Evolutionary conservation across 805 yeast species (phyloP).

Genomic region (Candida tibetensis): DNA sequence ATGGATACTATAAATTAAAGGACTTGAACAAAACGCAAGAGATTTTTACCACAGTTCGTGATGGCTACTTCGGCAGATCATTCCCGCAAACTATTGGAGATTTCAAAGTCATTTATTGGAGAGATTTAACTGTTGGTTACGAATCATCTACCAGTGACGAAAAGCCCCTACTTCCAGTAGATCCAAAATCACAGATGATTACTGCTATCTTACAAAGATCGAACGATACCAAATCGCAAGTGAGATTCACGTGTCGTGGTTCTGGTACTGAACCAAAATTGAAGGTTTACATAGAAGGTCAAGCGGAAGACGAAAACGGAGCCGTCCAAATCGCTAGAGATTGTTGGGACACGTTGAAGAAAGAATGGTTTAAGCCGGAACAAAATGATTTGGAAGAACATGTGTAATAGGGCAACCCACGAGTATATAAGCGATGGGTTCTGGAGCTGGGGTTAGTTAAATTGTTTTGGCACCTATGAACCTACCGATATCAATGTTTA

Average conservation of each 20-base stretch:
- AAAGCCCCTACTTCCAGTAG: slow-evolving; percentile 66
- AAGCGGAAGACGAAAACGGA: slow-evolving; percentile 31
- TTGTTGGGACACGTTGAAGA: slow-evolving; percentile 62
- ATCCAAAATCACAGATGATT: slow-evolving; percentile 80
- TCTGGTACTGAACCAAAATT: slow-evolving; percentile 97
- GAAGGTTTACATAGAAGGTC: slow-evolving; percentile 86
- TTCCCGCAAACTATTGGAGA: slow-evolving; percentile 55
- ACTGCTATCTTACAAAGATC: slow-evolving; percentile 49
- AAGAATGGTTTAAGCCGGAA: slow-evolving; percentile 71
- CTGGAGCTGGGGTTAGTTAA: too few relatives aligned
- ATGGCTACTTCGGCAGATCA: slow-evolving; percentile 14
- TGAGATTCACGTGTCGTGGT: slow-evolving; percentile 84
- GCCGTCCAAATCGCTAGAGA: slow-evolving; percentile 54
- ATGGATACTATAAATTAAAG: slow-evolving; percentile 77
- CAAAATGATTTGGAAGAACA: slow-evolving; percentile 35
- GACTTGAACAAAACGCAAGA: slow-evolving; percentile 48
- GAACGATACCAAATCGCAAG: slow-evolving; percentile 19
- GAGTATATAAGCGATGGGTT: slow-evolving; percentile 9
- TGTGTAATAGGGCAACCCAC: too few relatives aligned
- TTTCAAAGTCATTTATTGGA: slow-evolving; percentile 60
- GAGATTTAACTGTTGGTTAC: slow-evolving; percentile 81
- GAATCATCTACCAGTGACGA: slow-evolving; percentile 65
- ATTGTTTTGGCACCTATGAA: too few relatives aligned
- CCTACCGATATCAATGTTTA: too few relatives aligned
- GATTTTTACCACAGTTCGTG: slow-evolving; percentile 56